Evolutionary conservation across 768 basidiomycete genomes (phyloP).

Genomic region (Leccinum rimulosum): DNA sequence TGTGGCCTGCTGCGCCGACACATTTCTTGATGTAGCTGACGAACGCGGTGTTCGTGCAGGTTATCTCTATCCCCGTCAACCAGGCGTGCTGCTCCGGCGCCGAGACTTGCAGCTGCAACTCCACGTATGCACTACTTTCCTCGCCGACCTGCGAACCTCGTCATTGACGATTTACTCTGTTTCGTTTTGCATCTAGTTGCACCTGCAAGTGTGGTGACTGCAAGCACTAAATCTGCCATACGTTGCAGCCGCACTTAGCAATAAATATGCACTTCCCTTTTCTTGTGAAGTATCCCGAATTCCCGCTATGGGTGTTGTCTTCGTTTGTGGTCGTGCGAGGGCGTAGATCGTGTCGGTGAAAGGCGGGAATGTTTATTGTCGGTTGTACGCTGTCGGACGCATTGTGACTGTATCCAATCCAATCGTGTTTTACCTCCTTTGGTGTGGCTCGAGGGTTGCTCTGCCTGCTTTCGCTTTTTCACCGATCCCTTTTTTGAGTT

Average conservation of each 20-base stretch:
- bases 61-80: constrained; percentile 11
- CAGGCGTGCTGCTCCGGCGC: constrained; percentile 19
- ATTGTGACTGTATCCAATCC: not conserved
- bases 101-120: constrained; percentile 12
- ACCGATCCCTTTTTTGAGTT: no score
- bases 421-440: not conserved
- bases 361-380: not conserved
- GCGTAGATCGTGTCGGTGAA: not conserved
- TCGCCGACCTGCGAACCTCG: no score
- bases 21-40: not conserved
- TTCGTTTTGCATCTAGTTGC: constrained; percentile 1
- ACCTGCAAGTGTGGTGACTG: constrained; percentile 20
- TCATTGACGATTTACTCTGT: not conserved
- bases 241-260: not conserved
- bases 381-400: not conserved
- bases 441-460: not conserved
- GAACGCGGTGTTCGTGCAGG: not conserved
- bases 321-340: not conserved
- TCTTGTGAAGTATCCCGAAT: not conserved
- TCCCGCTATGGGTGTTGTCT: not conserved
- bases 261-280: not conserved
- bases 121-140: constrained; percentile 4
- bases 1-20: not conserved
- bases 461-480: not conserved
- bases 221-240: constrained; percentile 12